A percentile compares a stretch with the other conserved stretches of the same genome.
Conservation (phyloP, 768 basidiomycete species). For the Termitomyces sp. region DNA sequence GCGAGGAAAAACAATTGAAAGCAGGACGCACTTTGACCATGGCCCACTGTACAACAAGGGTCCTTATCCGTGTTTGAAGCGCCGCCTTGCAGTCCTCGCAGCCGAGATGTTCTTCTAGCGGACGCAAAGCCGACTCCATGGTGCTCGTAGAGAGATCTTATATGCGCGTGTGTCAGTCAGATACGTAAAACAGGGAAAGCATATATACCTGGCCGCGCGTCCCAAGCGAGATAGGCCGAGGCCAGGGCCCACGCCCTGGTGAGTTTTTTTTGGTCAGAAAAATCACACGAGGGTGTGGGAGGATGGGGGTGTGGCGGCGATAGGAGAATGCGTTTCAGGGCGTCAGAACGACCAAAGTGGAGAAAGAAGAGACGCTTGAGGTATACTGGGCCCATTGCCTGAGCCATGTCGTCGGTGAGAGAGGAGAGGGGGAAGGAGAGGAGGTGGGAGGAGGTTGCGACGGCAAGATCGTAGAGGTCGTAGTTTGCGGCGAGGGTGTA, state of each 20-base stretch:
- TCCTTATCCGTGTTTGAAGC: conserved; percentile 62
- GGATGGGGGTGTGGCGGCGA: conserved; percentile 73
- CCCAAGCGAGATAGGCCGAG: conserved; percentile 80
- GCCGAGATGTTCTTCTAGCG: conserved; percentile 60
- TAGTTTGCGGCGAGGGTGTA: conserved; percentile 67
- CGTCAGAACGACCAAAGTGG: conserved; percentile 78
- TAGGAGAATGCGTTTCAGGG: conserved; percentile 71
- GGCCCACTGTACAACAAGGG: conserved; percentile 72
- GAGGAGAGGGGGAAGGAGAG: conserved; percentile 65
- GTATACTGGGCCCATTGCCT: conserved; percentile 69
- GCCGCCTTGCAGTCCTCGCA: conserved; percentile 66
- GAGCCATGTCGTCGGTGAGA: conserved; percentile 66
- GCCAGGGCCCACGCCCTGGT: conserved; percentile 81
- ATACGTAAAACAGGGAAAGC: conserved; percentile 1
- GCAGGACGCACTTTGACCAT: conserved; percentile 56
- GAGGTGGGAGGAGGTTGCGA: conserved; percentile 68
- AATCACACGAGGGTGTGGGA: conserved; percentile 66
- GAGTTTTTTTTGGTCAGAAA: conserved; percentile 71
- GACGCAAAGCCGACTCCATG: conserved; percentile 69
- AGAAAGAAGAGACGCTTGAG: conserved; percentile 80
- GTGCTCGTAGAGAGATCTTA: conserved; percentile 67
- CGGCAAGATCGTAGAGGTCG: conserved; percentile 69
- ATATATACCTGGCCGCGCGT: conserved; percentile 66
- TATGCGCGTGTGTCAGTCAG: conserved; percentile 7
- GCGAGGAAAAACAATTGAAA: background rate